phyloP scores from a whole-genome alignment of 2,329 filamentous ascomycete species.

The Pestalotiopsis sp. region DNA sequence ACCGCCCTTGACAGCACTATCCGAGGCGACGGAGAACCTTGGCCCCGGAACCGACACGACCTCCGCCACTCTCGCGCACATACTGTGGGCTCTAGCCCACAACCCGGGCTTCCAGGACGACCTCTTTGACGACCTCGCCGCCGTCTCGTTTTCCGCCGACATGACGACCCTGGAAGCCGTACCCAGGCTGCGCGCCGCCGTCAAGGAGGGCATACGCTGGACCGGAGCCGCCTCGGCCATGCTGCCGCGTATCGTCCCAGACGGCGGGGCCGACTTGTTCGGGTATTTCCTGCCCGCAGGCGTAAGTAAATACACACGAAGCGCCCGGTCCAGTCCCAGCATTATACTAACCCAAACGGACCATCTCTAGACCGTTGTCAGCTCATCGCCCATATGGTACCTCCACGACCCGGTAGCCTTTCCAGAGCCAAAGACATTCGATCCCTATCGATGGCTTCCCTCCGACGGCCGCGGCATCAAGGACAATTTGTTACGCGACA shows the following conservation, averaged over 20 bases:
- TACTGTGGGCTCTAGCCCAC: constrained; percentile 2
- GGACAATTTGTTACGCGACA: not conserved
- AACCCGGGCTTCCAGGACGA: constrained; percentile 2
- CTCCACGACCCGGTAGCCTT: not conserved
- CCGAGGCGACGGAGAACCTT: constrained; percentile 5
- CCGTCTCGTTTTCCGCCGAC: constrained; percentile 1
- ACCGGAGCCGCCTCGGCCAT: constrained; percentile 3
- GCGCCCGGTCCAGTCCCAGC: not conserved
- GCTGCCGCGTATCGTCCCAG: not conserved
- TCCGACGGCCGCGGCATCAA: not conserved
- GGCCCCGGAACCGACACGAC: constrained; percentile 4
- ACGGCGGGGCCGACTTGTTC: not conserved
- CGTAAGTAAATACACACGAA: not conserved
- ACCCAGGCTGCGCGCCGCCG: constrained; percentile 1
- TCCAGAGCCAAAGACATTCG: not conserved
- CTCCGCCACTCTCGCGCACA: constrained; percentile 1
- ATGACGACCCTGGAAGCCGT: constrained; percentile 5
- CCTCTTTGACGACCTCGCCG: not conserved
- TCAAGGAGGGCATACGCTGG: constrained; percentile 9
- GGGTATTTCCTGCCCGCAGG: not conserved
- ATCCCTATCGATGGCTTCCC: constrained; percentile 4
- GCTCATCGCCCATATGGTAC: constrained; percentile 5
- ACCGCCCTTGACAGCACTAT: not conserved
- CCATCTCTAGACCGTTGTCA: not conserved
- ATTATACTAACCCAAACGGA: not conserved